Conservation (phyloP, 371 early-diverging fungal species). For the Lichtheimia ramosa region DNA sequence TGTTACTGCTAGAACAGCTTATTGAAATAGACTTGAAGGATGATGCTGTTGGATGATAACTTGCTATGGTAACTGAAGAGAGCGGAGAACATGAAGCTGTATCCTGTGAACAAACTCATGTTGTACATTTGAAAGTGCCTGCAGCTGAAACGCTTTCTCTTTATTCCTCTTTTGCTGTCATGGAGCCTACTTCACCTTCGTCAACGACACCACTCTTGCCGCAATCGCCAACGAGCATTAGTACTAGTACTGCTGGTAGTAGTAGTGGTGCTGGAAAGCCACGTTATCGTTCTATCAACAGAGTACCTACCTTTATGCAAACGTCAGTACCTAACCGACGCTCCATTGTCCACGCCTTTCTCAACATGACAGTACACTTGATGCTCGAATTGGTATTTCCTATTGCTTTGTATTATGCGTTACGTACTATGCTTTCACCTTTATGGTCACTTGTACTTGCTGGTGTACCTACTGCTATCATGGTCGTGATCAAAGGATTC, state of each 20-base stretch:
- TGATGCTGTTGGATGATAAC: no score
- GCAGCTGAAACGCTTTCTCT: no score
- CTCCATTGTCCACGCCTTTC: constrained; percentile 34
- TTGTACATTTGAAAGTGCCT: no score
- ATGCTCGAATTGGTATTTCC: constrained; percentile 42
- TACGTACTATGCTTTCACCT: constrained; percentile 38
- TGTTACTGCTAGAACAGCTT: no score
- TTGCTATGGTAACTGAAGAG: no score
- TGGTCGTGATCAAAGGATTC: constrained; percentile 28
- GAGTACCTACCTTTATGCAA: constrained; percentile 42
- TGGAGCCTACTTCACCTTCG: not conserved
- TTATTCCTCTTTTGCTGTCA: not conserved
- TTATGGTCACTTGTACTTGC: constrained; percentile 41
- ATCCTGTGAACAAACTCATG: no score
- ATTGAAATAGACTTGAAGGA: no score
- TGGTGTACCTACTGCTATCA: constrained; percentile 43
- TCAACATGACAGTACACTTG: constrained; percentile 34
- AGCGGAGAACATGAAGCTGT: no score
- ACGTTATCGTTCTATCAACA: constrained; percentile 18
- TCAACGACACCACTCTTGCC: not conserved
- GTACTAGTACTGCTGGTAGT: not conserved
- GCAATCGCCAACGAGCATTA: not conserved
- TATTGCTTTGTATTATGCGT: constrained; percentile 40
- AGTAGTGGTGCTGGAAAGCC: constrained; percentile 4
- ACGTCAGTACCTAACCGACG: constrained; percentile 41